A percentile compares a stretch with the other conserved stretches of the same genome.
These are phyloP conservation scores for Mariannaea elegans DNA, from an alignment of 2,329 filamentous ascomycete species.

Conservation along the genomic window DNA sequence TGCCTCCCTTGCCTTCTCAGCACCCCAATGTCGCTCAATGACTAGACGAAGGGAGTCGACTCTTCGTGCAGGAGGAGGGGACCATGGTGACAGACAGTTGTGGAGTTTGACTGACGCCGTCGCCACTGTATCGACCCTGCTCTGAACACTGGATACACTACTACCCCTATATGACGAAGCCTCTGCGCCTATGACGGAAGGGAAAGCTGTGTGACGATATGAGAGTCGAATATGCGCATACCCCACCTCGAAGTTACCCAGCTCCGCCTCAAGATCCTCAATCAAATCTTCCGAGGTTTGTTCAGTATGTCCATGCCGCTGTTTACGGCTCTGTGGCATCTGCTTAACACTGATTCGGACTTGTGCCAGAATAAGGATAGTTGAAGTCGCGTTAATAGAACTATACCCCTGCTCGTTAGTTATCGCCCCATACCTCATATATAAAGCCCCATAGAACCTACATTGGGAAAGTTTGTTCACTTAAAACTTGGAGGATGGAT, in stretches of 20 bases:
- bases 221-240: slow-evolving; percentile 62
- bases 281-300: slow-evolving; percentile 65
- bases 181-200: slow-evolving; percentile 39
- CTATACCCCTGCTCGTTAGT: slow-evolving; percentile 42
- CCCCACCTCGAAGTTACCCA: slow-evolving; percentile 57
- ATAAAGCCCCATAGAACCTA: slow-evolving; percentile 37
- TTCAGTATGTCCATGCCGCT: slow-evolving; percentile 42
- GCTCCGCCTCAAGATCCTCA: slow-evolving; percentile 64
- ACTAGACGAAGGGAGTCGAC: slow-evolving; percentile 54
- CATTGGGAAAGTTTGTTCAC: slow-evolving; percentile 54
- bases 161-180: slow-evolving; percentile 39
- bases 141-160: slow-evolving; percentile 53
- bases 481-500: slow-evolving; percentile 56
- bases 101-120: slow-evolving; percentile 60
- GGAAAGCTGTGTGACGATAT: slow-evolving; percentile 67
- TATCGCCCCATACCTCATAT: background rate
- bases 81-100: slow-evolving; percentile 61
- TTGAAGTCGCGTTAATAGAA: slow-evolving; percentile 54
- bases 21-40: slow-evolving; percentile 60
- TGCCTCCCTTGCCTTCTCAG: slow-evolving; percentile 52
- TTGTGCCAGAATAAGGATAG: slow-evolving; percentile 59
- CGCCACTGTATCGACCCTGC: slow-evolving; percentile 61
- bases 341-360: slow-evolving; percentile 46
- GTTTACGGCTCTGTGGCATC: slow-evolving; percentile 12
- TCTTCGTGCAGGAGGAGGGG: slow-evolving; percentile 49